These are phyloP conservation scores for Chaetomidium leptoderma DNA, from an alignment of 495 filamentous ascomycete genomes.

Conservation along the genomic window DNA sequence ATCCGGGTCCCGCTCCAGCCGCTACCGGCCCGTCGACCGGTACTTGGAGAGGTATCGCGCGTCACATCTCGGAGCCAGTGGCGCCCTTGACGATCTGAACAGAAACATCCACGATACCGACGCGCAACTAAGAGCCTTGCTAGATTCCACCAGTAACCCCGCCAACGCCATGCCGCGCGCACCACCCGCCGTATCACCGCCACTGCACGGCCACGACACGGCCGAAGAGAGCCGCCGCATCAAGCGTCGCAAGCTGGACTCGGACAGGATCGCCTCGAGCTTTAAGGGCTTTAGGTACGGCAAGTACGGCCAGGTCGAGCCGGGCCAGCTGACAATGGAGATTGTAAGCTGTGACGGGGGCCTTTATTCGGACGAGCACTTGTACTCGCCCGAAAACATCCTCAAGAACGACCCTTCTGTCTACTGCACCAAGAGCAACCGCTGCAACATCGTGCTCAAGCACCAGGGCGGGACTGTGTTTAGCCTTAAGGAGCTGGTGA, in stretches of 20 bases:
- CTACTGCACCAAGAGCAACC: slow-evolving; percentile 79
- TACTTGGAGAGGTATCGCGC: slow-evolving; percentile 29
- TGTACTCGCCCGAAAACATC: slow-evolving; percentile 73
- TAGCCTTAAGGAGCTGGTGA: slow-evolving; percentile 74
- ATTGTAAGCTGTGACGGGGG: slow-evolving; percentile 88
- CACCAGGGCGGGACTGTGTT: slow-evolving; percentile 78
- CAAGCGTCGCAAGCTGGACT: slow-evolving; percentile 74
- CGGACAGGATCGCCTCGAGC: slow-evolving; percentile 50
- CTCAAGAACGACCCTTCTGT: slow-evolving; percentile 75
- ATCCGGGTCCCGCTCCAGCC: slow-evolving; percentile 24
- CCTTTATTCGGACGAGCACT: slow-evolving; percentile 56
- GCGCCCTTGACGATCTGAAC: slow-evolving; percentile 19
- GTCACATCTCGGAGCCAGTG: slow-evolving; percentile 8
- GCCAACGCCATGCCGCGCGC: slow-evolving; percentile 36
- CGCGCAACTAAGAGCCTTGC: slow-evolving; percentile 43
- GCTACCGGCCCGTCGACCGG: slow-evolving; percentile 33
- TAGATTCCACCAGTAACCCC: slow-evolving; percentile 37
- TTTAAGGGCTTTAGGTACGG: slow-evolving; percentile 68
- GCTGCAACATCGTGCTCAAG: slow-evolving; percentile 77
- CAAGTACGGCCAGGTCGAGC: slow-evolving; percentile 75
- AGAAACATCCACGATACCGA: slow-evolving; percentile 41
- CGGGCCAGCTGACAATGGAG: slow-evolving; percentile 76
- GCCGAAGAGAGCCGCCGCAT: slow-evolving; percentile 47
- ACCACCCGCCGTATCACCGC: slow-evolving; percentile 35
- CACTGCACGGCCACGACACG: slow-evolving; percentile 30